Evolutionary conservation across 2,329 filamentous ascomycete genomes (phyloP).

Genomic region (Epichloe sylvatica): DNA sequence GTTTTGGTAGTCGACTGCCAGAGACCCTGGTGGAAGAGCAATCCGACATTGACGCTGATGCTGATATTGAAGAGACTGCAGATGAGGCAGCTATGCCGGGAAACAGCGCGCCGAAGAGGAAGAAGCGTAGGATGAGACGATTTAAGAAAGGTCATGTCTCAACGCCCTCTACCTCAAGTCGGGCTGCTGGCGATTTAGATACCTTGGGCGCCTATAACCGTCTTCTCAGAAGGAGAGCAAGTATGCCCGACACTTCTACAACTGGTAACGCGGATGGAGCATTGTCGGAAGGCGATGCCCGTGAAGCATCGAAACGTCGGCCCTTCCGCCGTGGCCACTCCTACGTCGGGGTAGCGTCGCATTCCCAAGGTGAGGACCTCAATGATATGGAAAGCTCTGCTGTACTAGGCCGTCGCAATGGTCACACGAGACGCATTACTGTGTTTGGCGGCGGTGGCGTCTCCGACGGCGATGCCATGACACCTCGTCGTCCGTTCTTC

Average conservation of each 20-base stretch:
- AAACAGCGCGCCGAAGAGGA: slow-evolving; percentile 27
- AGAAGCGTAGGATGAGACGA: slow-evolving; percentile 50
- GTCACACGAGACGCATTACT: slow-evolving; percentile 52
- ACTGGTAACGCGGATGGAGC: slow-evolving; percentile 42
- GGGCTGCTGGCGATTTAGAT: slow-evolving; percentile 28
- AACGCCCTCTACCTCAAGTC: slow-evolving; percentile 50
- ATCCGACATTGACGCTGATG: slow-evolving; percentile 26
- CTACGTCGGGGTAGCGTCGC: slow-evolving; percentile 38
- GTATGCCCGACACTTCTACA: slow-evolving; percentile 43
- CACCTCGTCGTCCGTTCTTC: slow-evolving; percentile 43
- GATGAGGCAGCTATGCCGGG: slow-evolving; percentile 51
- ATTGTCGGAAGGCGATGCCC: slow-evolving; percentile 62
- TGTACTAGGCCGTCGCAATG: slow-evolving; percentile 35
- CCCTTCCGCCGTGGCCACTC: slow-evolving; percentile 43
- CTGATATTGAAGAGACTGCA: slow-evolving; percentile 46
- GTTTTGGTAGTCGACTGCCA: slow-evolving; percentile 34
- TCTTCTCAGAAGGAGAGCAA: slow-evolving; percentile 49
- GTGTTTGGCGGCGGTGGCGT: slow-evolving; percentile 50
- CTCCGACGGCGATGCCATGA: slow-evolving; percentile 48
- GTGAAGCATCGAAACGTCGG: slow-evolving; percentile 40
- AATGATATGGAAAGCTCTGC: slow-evolving; percentile 40
- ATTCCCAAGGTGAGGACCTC: slow-evolving; percentile 30
- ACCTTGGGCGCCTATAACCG: slow-evolving; percentile 28
- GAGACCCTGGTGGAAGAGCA: slow-evolving; percentile 39
- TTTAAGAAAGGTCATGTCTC: slow-evolving; percentile 42